Evolutionary conservation across 306 rosid genomes (phyloP).

Genomic region (Castanea mollissima): DNA sequence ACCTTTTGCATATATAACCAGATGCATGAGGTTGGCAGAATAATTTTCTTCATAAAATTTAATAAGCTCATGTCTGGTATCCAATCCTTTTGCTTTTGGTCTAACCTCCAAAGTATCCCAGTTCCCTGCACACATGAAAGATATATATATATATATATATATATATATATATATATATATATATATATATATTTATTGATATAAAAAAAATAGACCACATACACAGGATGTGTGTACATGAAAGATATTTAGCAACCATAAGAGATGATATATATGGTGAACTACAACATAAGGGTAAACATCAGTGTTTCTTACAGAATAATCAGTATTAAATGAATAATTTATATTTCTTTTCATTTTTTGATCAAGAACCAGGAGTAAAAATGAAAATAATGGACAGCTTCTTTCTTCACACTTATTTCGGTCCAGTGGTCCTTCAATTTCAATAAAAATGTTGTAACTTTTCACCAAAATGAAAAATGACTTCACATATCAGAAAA

Average conservation of each 20-base stretch:
- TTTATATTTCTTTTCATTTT: not conserved
- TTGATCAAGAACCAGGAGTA: too few species aligned
- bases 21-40: conserved; percentile 86
- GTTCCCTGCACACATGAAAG: conserved; percentile 50
- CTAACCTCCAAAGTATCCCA: conserved; percentile 95
- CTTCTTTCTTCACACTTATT: not conserved
- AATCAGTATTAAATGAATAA: not conserved
- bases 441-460: not conserved
- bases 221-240: not conserved
- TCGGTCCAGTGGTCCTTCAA: not conserved
- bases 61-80: conserved; percentile 78
- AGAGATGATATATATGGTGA: conserved; percentile 11
- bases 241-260: conserved; percentile 13
- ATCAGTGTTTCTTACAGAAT: too few species aligned
- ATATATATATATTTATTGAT: too few species aligned
- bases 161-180: too few species aligned
- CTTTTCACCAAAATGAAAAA: not conserved
- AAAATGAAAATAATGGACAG: not conserved
- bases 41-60: conserved; percentile 81
- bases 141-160: not conserved
- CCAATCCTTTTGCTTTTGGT: conserved; percentile 83
- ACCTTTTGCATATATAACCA: conserved; percentile 83
- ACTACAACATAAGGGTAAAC: not conserved
- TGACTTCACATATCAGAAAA: not conserved
- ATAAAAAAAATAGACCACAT: too few species aligned